Evolutionary conservation across 2,329 filamentous ascomycete genomes (phyloP).

Genomic region (Ophiostoma montium): DNA sequence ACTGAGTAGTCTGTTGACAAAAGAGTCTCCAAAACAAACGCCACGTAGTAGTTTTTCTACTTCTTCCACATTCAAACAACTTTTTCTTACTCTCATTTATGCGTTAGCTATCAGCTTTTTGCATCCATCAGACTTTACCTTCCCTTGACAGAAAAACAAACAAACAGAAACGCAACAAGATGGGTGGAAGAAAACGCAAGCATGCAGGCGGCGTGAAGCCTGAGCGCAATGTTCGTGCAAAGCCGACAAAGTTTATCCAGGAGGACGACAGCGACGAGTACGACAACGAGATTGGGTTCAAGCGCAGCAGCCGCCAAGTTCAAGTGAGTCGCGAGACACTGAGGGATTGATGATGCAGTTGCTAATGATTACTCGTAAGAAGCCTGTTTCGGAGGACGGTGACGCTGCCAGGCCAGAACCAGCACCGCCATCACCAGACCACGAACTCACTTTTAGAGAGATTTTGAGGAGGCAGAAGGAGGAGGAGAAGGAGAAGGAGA

Average conservation of each 20-base stretch:
- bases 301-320: not conserved
- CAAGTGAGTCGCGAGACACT: slow-evolving; percentile 18
- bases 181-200: slow-evolving; percentile 29
- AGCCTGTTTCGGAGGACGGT: not conserved
- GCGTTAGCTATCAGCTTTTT: not conserved
- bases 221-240: slow-evolving; percentile 29
- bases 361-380: too few species aligned
- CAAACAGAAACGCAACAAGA: slow-evolving; percentile 7
- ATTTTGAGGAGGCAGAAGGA: slow-evolving; percentile 6
- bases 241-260: slow-evolving; percentile 1
- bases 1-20: too few species aligned
- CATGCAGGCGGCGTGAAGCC: slow-evolving; percentile 20
- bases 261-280: slow-evolving; percentile 1
- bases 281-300: slow-evolving; percentile 1
- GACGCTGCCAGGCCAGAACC: slow-evolving; percentile 8
- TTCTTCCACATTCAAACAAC: too few species aligned
- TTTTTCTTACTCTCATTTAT: too few species aligned
- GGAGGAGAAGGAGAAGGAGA: slow-evolving; percentile 2
- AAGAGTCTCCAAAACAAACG: too few species aligned
- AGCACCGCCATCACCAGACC: slow-evolving; percentile 3
- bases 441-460: slow-evolving; percentile 10
- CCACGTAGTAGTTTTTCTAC: too few species aligned
- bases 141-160: too few species aligned
- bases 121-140: too few species aligned
- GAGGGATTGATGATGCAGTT: slow-evolving; percentile 10